Conservation (phyloP, 345 rosid species). For the Litchi chinensis region DNA sequence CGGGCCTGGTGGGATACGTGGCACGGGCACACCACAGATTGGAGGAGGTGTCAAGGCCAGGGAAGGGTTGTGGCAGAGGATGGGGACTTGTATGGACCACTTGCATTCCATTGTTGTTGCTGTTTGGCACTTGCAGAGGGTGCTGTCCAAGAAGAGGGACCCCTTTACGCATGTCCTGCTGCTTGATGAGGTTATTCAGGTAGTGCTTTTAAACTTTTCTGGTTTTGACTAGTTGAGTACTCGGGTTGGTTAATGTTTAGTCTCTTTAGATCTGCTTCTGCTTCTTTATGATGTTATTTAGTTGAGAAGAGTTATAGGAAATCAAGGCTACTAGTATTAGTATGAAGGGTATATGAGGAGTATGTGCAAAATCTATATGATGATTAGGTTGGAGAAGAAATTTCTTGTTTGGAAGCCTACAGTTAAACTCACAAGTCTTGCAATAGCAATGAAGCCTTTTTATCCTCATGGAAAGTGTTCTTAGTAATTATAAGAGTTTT, state of each 20-base stretch:
- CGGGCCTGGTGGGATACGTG: slow-evolving; percentile 95
- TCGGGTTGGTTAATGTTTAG: neutral
- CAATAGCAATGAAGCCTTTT: neutral
- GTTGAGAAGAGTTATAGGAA: neutral
- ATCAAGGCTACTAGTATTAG: neutral
- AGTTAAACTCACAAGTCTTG: neutral
- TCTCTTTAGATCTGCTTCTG: neutral
- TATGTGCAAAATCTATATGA: neutral
- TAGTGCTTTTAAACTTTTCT: slow-evolving; percentile 14
- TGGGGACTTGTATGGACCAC: slow-evolving; percentile 85
- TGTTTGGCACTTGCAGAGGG: slow-evolving; percentile 99
- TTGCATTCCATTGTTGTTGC: slow-evolving; percentile 77
- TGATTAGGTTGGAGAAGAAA: neutral
- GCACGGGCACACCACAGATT: slow-evolving; percentile 89
- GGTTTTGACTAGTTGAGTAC: neutral
- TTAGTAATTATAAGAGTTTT: neutral
- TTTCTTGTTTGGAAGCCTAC: neutral
- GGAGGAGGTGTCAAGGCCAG: slow-evolving; percentile 88
- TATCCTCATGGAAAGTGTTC: neutral
- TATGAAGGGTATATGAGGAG: neutral
- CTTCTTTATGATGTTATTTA: neutral
- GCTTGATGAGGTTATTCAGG: slow-evolving; percentile 95
- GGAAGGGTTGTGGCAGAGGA: slow-evolving; percentile 93
- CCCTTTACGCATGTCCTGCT: slow-evolving; percentile 92
- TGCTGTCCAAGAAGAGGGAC: slow-evolving; percentile 93